Evolutionary conservation across 2,329 filamentous ascomycete species (phyloP).

Genomic region (Coniochaeta pulveracea): DNA sequence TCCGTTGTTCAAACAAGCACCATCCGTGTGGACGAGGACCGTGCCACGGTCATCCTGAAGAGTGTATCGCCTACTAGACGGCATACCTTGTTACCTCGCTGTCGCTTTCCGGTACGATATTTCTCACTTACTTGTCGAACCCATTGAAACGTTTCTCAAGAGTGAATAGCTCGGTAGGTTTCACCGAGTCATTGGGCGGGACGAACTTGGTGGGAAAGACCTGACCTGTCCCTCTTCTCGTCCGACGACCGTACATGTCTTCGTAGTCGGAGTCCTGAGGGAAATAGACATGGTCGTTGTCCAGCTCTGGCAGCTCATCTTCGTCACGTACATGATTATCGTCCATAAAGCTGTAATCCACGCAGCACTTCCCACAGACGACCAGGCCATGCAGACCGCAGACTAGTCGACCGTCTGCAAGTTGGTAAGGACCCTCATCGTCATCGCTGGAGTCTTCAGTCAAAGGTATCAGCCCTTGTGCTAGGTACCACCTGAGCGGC

Average conservation of each 20-base stretch:
- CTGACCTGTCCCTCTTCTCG: constrained; percentile 17
- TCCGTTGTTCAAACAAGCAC: constrained; percentile 32
- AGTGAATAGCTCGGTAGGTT: constrained; percentile 17
- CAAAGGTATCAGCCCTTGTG: constrained; percentile 16
- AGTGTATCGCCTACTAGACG: too few species aligned
- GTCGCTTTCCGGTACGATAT: too few species aligned
- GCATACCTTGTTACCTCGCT: too few species aligned
- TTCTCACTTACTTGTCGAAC: too few species aligned
- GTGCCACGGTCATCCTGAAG: constrained; percentile 17
- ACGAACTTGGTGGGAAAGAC: constrained; percentile 21
- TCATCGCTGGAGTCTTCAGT: constrained; percentile 18
- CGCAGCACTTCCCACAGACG: constrained; percentile 19
- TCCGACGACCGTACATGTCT: neutral
- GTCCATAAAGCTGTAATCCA: constrained; percentile 24
- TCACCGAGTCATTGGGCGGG: constrained; percentile 12
- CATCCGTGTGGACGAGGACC: constrained; percentile 32
- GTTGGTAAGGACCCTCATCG: constrained; percentile 20
- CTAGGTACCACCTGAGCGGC: constrained; percentile 16
- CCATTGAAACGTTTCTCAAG: too few species aligned
- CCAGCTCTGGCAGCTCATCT: constrained; percentile 12
- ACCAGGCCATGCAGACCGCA: constrained; percentile 21
- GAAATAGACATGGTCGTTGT: too few species aligned
- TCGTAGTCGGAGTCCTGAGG: constrained; percentile 9
- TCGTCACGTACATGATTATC: constrained; percentile 8
- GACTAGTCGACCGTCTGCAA: constrained; percentile 23